Percentiles rank a stretch among this genome's conserved stretches.
These are phyloP conservation scores for Metarhizium album DNA, from an alignment of 2,329 filamentous ascomycete species.

Conservation along the genomic window DNA sequence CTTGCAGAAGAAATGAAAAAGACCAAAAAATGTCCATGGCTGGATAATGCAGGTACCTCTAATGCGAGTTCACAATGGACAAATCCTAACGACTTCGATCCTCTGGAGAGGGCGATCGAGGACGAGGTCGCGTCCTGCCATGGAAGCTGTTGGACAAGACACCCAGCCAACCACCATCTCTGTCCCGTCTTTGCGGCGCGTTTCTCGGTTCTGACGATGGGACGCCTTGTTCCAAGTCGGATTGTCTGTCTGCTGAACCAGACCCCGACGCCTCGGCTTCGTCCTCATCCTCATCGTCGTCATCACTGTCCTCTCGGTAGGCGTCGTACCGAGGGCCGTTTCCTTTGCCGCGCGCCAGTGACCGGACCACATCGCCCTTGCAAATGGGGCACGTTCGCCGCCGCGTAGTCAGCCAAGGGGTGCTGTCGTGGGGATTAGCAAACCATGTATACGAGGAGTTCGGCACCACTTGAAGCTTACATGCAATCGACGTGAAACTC, in stretches of 20 bases:
- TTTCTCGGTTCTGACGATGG: constrained; percentile 12
- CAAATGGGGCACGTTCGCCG: constrained; percentile 97
- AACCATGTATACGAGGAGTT: background rate
- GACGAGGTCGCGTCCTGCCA: constrained; percentile 10
- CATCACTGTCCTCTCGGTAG: constrained; percentile 42
- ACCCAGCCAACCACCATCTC: constrained; percentile 27
- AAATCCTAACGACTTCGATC: constrained; percentile 11
- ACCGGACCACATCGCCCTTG: constrained; percentile 87
- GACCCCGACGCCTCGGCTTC: constrained; percentile 25
- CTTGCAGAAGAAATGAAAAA: background rate
- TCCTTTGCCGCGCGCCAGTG: constrained; percentile 43
- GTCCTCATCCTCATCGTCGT: constrained; percentile 31
- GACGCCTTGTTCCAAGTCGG: constrained; percentile 35
- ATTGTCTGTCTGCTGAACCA: constrained; percentile 18
- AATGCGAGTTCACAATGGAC: constrained; percentile 7
- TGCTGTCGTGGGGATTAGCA: constrained; percentile 41
- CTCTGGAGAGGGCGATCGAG: constrained; percentile 13
- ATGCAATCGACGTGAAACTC: constrained; percentile 99
- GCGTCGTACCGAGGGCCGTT: constrained; percentile 43
- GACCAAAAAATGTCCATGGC: background rate
- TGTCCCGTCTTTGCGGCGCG: constrained; percentile 10
- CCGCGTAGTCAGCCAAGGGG: constrained; percentile 90
- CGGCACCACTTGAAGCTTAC: constrained; percentile 46
- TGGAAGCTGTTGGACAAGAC: constrained; percentile 23
- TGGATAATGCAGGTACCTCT: background rate